These are phyloP conservation scores for Pythium dissotocum DNA, from an alignment of 352 stramenopile species.

Conservation along the genomic window DNA sequence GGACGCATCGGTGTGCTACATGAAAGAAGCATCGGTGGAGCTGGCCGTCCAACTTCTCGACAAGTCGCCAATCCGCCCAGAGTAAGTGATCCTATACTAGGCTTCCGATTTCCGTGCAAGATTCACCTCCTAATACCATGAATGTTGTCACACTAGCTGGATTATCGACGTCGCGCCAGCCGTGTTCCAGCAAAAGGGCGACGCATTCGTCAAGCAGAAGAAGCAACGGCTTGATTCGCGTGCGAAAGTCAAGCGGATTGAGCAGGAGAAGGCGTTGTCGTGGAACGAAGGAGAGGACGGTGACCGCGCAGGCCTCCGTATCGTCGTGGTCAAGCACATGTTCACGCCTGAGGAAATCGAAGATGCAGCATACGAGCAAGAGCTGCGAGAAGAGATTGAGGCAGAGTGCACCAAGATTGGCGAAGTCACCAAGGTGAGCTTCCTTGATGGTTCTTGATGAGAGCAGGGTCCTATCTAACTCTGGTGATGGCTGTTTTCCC, in stretches of 20 bases:
- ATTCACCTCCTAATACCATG: neutral
- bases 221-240: slow-evolving; percentile 79
- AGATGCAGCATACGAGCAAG: slow-evolving; percentile 71
- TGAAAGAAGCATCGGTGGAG: slow-evolving; percentile 94
- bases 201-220: slow-evolving; percentile 76
- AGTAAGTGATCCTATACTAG: slow-evolving; percentile 61
- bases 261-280: slow-evolving; percentile 90
- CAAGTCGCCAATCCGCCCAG: slow-evolving; percentile 78
- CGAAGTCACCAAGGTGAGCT: slow-evolving; percentile 66
- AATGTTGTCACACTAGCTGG: slow-evolving; percentile 42
- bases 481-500: slow-evolving; percentile 36
- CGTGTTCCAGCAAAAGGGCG: slow-evolving; percentile 91
- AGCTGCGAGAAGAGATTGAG: slow-evolving; percentile 80
- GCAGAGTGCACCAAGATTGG: slow-evolving; percentile 86
- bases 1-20: slow-evolving; percentile 95
- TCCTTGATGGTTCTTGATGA: slow-evolving; percentile 6
- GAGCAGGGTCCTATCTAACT: neutral
- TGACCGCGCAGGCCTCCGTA: slow-evolving; percentile 90
- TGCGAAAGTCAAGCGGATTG: slow-evolving; percentile 87
- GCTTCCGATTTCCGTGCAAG: slow-evolving; percentile 1
- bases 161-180: slow-evolving; percentile 67
- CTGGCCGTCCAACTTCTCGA: slow-evolving; percentile 94
- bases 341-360: slow-evolving; percentile 90
- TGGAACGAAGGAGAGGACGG: slow-evolving; percentile 95
- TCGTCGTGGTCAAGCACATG: slow-evolving; percentile 97